A percentile compares a stretch with the other conserved stretches of the same genome.
phyloP scores from a whole-genome alignment of 305 asterid genomes.

The Salvia sclarea region DNA sequence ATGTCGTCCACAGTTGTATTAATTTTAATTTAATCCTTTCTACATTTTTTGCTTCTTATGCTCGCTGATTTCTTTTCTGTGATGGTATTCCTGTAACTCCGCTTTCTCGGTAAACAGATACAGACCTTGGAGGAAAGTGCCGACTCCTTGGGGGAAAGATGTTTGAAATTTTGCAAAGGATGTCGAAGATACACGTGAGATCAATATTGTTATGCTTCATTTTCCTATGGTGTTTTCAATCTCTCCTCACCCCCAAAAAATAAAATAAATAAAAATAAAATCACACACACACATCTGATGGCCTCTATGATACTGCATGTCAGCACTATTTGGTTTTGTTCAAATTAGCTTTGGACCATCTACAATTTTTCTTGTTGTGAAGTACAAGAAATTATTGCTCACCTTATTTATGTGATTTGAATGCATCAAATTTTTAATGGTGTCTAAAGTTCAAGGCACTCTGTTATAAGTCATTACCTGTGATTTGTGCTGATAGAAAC shows the following conservation, averaged over 20 bases:
- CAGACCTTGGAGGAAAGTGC: conserved; percentile 96
- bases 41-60: conserved; percentile 20
- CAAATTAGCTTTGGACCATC: conserved; percentile 1
- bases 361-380: neutral
- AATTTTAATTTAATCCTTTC: conserved; percentile 10
- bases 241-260: too few relatives aligned
- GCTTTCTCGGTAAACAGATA: conserved; percentile 53
- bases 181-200: conserved; percentile 98
- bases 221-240: neutral
- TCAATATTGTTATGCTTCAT: conserved; percentile 26
- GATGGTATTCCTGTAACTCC: conserved; percentile 12
- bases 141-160: conserved; percentile 88
- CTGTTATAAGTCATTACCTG: neutral
- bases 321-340: neutral
- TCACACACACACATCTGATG: neutral
- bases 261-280: too few relatives aligned
- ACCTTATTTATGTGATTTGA: neutral
- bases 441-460: conserved; percentile 7
- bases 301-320: neutral
- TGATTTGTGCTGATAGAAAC: neutral
- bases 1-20: conserved; percentile 10
- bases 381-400: neutral
- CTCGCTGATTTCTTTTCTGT: neutral
- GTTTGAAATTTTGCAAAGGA: conserved; percentile 96
- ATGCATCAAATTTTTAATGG: conserved; percentile 14